Conservation (phyloP, 148 eudicot genomes). For the Pharnaceum exiguum region DNA sequence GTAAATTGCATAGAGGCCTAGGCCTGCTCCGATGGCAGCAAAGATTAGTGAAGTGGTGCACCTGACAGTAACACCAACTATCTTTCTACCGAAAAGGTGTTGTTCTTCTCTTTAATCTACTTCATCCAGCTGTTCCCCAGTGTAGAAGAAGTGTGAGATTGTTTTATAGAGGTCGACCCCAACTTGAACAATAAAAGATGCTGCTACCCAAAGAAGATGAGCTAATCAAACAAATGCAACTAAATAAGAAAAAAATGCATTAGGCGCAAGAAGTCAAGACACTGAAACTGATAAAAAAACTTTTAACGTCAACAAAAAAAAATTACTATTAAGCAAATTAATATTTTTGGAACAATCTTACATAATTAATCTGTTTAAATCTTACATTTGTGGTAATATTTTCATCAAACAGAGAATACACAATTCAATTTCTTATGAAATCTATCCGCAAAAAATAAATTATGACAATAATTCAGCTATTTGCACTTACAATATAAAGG, state of each 20-base stretch:
- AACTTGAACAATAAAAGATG: constrained; percentile 91
- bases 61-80: constrained; percentile 44
- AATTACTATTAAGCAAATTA: too few relatives aligned
- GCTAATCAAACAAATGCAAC: constrained; percentile 35
- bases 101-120: constrained; percentile 42
- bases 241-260: background rate
- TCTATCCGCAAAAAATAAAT: too few relatives aligned
- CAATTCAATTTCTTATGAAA: too few relatives aligned
- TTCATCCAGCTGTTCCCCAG: constrained; percentile 37
- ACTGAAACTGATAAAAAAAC: background rate
- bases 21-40: constrained; percentile 86
- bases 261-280: background rate
- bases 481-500: too few relatives aligned
- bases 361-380: too few relatives aligned
- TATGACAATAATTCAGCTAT: too few relatives aligned
- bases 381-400: too few relatives aligned
- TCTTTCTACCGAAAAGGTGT: constrained; percentile 48
- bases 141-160: constrained; percentile 31
- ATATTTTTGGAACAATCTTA: too few relatives aligned
- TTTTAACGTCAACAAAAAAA: background rate
- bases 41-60: constrained; percentile 72
- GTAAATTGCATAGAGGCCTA: too few relatives aligned
- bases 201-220: constrained; percentile 76
- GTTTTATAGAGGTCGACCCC: constrained; percentile 63
- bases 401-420: too few relatives aligned